Evolutionary conservation across 2,329 filamentous ascomycete species (phyloP).

Genomic region (Clarireedia homoeocarpa): DNA sequence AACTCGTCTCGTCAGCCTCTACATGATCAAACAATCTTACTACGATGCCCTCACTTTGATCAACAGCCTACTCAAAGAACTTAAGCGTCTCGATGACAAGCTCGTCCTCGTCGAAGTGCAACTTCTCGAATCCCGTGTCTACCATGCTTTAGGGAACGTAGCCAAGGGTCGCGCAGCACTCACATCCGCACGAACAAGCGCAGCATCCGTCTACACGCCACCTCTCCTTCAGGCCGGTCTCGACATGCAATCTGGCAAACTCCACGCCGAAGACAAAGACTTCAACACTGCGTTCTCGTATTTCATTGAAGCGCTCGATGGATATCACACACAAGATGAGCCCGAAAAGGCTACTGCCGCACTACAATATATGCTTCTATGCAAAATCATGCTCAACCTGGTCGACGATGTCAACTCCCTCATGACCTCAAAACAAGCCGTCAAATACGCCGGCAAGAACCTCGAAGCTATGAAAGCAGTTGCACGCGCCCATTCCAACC

Average conservation of each 20-base stretch:
- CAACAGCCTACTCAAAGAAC: conserved; percentile 89
- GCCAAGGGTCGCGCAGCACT: conserved; percentile 91
- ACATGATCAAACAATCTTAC: conserved; percentile 96
- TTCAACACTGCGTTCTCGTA: conserved; percentile 99
- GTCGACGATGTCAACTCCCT: conserved; percentile 93
- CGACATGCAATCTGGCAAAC: conserved; percentile 98
- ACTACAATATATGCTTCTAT: conserved; percentile 97
- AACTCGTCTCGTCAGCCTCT: conserved; percentile 84
- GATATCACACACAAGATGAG: conserved; percentile 91
- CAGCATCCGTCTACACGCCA: conserved; percentile 94
- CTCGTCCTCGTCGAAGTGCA: conserved; percentile 96
- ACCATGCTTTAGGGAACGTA: conserved; percentile 94
- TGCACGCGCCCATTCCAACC: conserved; percentile 88
- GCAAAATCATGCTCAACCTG: conserved; percentile 99
- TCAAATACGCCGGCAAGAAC: conserved; percentile 91
- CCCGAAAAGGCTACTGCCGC: conserved; percentile 85
- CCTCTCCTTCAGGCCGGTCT: conserved; percentile 90
- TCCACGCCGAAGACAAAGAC: conserved; percentile 97
- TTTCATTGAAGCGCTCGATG: conserved; percentile 97
- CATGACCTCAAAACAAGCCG: conserved; percentile 91
- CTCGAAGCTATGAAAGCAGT: conserved; percentile 99
- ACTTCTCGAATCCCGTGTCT: conserved; percentile 91
- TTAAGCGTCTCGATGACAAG: conserved; percentile 98
- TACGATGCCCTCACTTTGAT: conserved; percentile 96
- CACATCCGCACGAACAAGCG: conserved; percentile 88